Base-by-base conservation (phyloP, 106 monocot genomes). In the Dendrobium officinale region DNA sequence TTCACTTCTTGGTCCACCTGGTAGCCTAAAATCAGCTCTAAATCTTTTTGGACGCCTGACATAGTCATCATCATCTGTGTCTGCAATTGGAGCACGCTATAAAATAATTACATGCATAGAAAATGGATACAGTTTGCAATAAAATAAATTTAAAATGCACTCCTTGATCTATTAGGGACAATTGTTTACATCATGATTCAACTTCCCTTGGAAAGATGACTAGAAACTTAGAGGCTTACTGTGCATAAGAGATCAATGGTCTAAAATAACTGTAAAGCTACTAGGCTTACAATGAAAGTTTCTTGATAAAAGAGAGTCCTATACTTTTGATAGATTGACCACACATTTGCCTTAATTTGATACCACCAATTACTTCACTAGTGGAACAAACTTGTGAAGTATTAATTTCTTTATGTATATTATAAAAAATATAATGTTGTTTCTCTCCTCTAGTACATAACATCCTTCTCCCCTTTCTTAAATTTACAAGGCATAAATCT, bases 21-120 rank as follows among this genome's bases (percentile, higher is more conserved):
- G 86, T 66, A 88, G 88, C 82, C 95, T 89, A 67, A 87, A 88
- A 85, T 88, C 87, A 86, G 95, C 93, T 84, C 91, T 89, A 61
- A 83, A 85, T 79, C 99, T 90, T 83, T 99, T 99, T 73, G 93
- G 82, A 49, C 87, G 91, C 78, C 99, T 91, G 72, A 79, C 81
- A 77, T 31, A 83, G 5, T 86, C 76, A 31, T 95, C 95, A 18
- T 99, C 99, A 86, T 99, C 99, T 56, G 89, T 89, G 61, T 99
- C 93, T 98, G 89, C 77, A 89, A 83, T 27, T 66, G 55, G 1
- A 27, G 27, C 22, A 19, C 19, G 48, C 26, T 33, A 42, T 37
- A 49, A 22, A 76, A 11, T 27, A 76, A 49, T 37, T 41, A 41
- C 42, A 74, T 76, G 74, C 29, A 6, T 13, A 40, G 29, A 29